Conservation (phyloP, 495 filamentous ascomycete species). For the Elasticomyces elasticus region DNA sequence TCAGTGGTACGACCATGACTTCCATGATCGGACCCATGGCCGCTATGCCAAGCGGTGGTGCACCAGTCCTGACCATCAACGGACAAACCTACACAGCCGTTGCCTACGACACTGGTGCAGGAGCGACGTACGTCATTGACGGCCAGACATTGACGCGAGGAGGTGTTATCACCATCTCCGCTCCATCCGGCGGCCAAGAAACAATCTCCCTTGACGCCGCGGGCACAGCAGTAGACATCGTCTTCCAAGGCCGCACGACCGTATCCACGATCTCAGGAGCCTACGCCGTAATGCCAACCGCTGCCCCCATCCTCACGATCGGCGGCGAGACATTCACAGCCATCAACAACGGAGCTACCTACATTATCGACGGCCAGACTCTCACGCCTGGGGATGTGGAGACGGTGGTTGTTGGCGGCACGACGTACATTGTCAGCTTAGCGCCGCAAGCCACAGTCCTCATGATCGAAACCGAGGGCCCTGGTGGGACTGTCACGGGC, state of each 20-base stretch:
- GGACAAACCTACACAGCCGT: conserved; percentile 13
- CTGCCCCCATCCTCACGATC: conserved; percentile 27
- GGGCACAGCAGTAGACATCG: conserved; percentile 5
- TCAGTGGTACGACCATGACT: conserved; percentile 4
- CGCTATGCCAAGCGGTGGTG: conserved; percentile 14
- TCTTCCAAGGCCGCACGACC: conserved; percentile 8
- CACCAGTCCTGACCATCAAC: conserved; percentile 18
- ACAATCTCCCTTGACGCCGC: conserved; percentile 11
- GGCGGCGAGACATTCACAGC: conserved; percentile 26
- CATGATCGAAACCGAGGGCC: conserved; percentile 18
- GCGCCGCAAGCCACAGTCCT: conserved; percentile 23
- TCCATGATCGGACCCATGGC: conserved; percentile 3
- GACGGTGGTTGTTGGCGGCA: conserved; percentile 19
- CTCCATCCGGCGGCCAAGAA: conserved; percentile 3
- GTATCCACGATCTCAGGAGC: conserved; percentile 12
- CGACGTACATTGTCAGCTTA: conserved; percentile 22
- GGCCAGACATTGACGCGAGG: conserved; percentile 18
- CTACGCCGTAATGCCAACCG: conserved; percentile 13
- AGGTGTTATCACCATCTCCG: conserved; percentile 16
- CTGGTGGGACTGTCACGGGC: conserved; percentile 2
- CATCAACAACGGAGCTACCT: conserved; percentile 24
- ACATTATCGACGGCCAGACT: conserved; percentile 25
- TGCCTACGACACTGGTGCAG: conserved; percentile 11
- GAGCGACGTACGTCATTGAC: conserved; percentile 15
- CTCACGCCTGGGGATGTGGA: conserved; percentile 30